Base-by-base conservation (phyloP, 257 asterid genomes). In the Nicotiana attenuata region DNA sequence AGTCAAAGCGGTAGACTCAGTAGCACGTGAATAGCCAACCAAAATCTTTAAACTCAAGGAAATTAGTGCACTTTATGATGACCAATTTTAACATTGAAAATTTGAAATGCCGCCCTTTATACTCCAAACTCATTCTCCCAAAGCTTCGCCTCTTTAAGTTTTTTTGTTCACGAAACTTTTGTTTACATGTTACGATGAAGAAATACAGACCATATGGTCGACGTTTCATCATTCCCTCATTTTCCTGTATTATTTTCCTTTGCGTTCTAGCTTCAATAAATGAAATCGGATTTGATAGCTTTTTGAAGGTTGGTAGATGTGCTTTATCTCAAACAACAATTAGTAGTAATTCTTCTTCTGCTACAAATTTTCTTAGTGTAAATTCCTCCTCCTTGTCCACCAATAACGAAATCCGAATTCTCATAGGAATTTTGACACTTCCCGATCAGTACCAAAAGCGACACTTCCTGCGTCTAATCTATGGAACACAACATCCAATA, bases 381-480 rank as follows among this genome's bases (percentile, higher is more conserved):
- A 88, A 83, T 55, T 16, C 85, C 15, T 19, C 87, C 19, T 20
- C 87, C 15, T 55, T 88, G 20, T 82, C 89, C 11, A 29, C 88
- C 3, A 20, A 22, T 2, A 79, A 86, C 1, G 91, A 93, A 5
- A 85, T 95, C 65, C 80, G 97, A 66, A 80, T 95, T 9, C 90
- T 95, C 5, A 65, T 95, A 1, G 98, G 99, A 14, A 91, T 95
- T 67, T 85, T 91, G 22, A 95, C 99, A 1, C 97, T 93, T 8
- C 99, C 99, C 1, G 98, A 93, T 78, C 98, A 92, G 15, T 95
- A 93, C 92, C 91, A 90, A 50, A 90, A 93, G 76, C 76, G 99
- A n/a, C 97, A 95, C 90, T 93, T 95, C 87, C 91, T 93, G 3
- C 91, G 99, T 10, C 91, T 95, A 61, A 81, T 95, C 88, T 95